A percentile compares a stretch with the other conserved stretches of the same genome.
Conservation (phyloP, 2,329 filamentous ascomycete genomes). For the Aureobasidium sp. region DNA sequence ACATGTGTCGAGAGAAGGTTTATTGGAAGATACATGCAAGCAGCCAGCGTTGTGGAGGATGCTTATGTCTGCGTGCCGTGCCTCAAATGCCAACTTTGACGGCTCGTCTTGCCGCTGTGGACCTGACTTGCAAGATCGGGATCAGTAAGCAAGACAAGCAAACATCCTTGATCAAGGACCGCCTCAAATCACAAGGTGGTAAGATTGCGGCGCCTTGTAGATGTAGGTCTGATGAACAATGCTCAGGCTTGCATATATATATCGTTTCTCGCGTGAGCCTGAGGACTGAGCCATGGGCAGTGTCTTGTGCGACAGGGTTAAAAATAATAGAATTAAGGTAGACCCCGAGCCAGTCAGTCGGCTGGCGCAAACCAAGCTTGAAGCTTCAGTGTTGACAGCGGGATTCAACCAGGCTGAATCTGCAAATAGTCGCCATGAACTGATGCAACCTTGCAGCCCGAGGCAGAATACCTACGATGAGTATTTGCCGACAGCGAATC, state of each 20-base stretch:
- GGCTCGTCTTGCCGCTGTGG: not conserved
- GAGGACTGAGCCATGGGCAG: not conserved
- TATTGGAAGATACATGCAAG: not conserved
- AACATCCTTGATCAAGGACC: not conserved
- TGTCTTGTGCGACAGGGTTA: not conserved
- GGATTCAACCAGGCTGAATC: not conserved
- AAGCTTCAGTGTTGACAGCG: slow-evolving; percentile 7
- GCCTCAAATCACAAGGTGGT: not conserved
- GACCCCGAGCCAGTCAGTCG: not conserved
- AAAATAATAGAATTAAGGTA: slow-evolving; percentile 1
- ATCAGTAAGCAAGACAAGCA: not conserved
- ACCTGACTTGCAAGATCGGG: not conserved
- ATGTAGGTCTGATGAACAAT: not conserved
- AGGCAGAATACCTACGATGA: not conserved
- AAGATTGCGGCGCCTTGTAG: not conserved
- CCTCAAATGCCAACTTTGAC: not conserved
- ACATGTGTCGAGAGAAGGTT: slow-evolving; percentile 8
- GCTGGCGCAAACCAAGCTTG: not conserved
- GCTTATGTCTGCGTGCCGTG: not conserved
- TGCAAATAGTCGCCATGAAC: not conserved
- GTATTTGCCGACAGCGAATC: not conserved
- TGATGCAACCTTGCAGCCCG: not conserved
- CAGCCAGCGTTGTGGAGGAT: not conserved
- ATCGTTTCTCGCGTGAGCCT: not conserved
- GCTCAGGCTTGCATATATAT: not conserved